A percentile compares a stretch with the other conserved stretches of the same genome.
These are phyloP conservation scores for Calocybe indica DNA, from an alignment of 768 basidiomycete genomes.

Conservation along the genomic window DNA sequence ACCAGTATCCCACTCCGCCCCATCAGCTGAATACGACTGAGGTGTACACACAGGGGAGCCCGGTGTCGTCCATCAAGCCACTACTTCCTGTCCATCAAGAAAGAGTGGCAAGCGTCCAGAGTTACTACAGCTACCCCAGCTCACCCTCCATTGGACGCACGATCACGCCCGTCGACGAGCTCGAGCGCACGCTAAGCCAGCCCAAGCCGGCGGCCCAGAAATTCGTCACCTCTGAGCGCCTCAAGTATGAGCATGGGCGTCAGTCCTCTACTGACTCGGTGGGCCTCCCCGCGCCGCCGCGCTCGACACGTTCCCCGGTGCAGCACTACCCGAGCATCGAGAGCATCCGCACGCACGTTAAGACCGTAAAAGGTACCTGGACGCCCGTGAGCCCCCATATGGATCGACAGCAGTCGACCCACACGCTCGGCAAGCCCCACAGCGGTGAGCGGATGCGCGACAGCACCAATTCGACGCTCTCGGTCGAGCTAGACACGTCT, in stretches of 20 bases:
- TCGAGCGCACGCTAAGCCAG: constrained; percentile 15
- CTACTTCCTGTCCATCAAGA: constrained; percentile 16
- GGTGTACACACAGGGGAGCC: constrained; percentile 5
- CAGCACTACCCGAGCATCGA: constrained; percentile 10
- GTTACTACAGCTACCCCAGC: constrained; percentile 15
- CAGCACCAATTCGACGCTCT: constrained; percentile 2
- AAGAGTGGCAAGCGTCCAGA: constrained; percentile 14
- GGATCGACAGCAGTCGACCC: constrained; percentile 7
- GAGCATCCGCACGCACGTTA: background rate
- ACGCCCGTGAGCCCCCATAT: background rate
- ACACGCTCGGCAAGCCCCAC: constrained; percentile 6
- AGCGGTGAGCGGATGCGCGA: constrained; percentile 1
- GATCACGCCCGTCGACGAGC: constrained; percentile 18
- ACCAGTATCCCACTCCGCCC: constrained; percentile 7
- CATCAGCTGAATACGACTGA: constrained; percentile 8
- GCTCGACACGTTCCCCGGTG: constrained; percentile 20
- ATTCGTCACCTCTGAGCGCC: background rate
- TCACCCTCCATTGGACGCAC: constrained; percentile 17
- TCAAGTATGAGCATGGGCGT: constrained; percentile 12
- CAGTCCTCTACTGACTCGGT: constrained; percentile 18
- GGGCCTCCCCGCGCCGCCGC: constrained; percentile 33
- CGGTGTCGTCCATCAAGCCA: constrained; percentile 5
- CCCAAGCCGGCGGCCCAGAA: constrained; percentile 11
- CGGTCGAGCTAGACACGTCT: constrained; percentile 8
- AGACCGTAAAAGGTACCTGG: constrained; percentile 5